Percentiles rank a stretch among this genome's conserved stretches.
Evolutionary conservation across 2,329 filamentous ascomycete genomes (phyloP).

Genomic region (Herpotrichia juniperi): DNA sequence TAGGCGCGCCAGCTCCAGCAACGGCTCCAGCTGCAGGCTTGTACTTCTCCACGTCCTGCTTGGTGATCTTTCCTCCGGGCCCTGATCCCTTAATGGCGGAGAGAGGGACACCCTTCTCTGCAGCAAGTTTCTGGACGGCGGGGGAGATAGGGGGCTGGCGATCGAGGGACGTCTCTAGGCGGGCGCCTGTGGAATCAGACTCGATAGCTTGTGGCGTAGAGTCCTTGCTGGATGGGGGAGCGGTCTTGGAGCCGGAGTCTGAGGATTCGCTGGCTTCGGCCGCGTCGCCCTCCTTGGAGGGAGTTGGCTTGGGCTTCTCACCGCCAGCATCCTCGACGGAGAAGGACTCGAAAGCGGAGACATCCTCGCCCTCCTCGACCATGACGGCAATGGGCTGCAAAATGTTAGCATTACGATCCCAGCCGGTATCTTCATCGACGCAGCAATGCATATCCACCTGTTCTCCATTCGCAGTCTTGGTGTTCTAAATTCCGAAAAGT

Average conservation of each 20-base stretch:
- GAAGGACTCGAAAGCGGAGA: conserved; percentile 88
- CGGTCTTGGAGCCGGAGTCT: conserved; percentile 62
- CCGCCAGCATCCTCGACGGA: conserved; percentile 89
- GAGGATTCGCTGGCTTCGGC: conserved; percentile 67
- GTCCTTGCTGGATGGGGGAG: conserved; percentile 55
- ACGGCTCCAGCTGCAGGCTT: conserved; percentile 60
- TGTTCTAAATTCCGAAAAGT: not conserved
- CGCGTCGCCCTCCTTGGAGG: conserved; percentile 68
- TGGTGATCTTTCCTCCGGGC: conserved; percentile 83
- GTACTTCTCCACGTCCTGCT: conserved; percentile 91
- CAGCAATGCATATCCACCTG: not conserved
- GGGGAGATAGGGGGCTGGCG: conserved; percentile 76
- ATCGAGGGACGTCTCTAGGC: conserved; percentile 82
- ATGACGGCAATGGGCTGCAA: conserved; percentile 90
- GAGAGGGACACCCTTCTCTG: conserved; percentile 82
- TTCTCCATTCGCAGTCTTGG: not conserved
- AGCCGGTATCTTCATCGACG: not conserved
- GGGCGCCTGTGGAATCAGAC: conserved; percentile 75
- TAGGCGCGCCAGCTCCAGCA: conserved; percentile 60
- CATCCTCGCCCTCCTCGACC: conserved; percentile 88
- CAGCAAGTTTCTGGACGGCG: conserved; percentile 79
- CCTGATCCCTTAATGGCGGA: conserved; percentile 85
- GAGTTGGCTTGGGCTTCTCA: conserved; percentile 68
- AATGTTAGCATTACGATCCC: conserved; percentile 29
- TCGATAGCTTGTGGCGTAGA: conserved; percentile 69